These are phyloP conservation scores for Astrephomene gubernaculifera DNA, from an alignment of 139 green algal genomes.

Conservation along the genomic window DNA sequence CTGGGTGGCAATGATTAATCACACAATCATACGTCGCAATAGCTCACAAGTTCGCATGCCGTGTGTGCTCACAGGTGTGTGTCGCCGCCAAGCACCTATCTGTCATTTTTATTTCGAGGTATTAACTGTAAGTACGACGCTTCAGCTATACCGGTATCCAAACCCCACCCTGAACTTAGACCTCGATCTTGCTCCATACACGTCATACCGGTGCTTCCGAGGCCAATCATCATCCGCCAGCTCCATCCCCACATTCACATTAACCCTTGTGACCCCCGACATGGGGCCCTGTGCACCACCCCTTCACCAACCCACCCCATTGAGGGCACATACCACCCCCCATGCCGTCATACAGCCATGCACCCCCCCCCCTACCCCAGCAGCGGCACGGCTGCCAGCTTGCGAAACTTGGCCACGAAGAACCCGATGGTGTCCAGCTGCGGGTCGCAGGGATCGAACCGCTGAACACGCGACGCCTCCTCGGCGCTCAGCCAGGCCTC, in stretches of 20 bases:
- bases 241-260: not conserved
- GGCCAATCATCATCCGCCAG: not conserved
- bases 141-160: too few relatives aligned
- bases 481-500: constrained; percentile 71
- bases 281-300: not conserved
- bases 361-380: too few relatives aligned
- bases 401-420: constrained; percentile 91
- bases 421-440: constrained; percentile 88
- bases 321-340: not conserved
- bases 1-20: too few relatives aligned
- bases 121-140: too few relatives aligned
- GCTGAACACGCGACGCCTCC: constrained; percentile 84
- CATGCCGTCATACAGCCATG: too few relatives aligned
- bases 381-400: constrained; percentile 43
- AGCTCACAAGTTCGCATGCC: too few relatives aligned
- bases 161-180: too few relatives aligned
- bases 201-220: not conserved
- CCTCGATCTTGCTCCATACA: too few relatives aligned
- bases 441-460: constrained; percentile 78
- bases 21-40: too few relatives aligned
- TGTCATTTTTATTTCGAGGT: too few relatives aligned
- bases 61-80: too few relatives aligned
- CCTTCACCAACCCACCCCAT: not conserved
- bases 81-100: too few relatives aligned
- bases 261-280: not conserved